These are phyloP conservation scores for Hypsizygus marmoreus DNA, from an alignment of 768 basidiomycete genomes.

Conservation along the genomic window DNA sequence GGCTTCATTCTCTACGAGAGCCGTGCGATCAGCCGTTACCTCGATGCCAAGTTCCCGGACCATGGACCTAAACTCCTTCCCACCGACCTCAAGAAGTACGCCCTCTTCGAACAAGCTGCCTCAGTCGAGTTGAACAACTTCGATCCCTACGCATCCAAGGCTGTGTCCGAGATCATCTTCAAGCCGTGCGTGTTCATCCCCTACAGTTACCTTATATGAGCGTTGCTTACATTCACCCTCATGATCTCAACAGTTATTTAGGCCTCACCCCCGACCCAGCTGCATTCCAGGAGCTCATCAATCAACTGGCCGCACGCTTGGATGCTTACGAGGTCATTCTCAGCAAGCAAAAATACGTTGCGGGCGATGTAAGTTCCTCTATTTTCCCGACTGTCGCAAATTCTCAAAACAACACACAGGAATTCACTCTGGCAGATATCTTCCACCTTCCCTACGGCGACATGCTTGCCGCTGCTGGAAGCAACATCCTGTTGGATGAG, in stretches of 20 bases:
- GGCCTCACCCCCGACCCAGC: conserved; percentile 16
- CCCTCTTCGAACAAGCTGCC: conserved; percentile 39
- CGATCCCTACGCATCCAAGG: conserved; percentile 30
- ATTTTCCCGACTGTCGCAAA: not conserved
- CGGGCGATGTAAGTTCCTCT: conserved; percentile 42
- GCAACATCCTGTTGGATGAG: conserved; percentile 21
- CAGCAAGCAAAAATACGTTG: conserved; percentile 44
- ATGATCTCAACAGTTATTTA: not conserved
- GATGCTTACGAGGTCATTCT: conserved; percentile 48
- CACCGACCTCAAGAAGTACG: conserved; percentile 29
- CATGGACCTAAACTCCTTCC: conserved; percentile 50
- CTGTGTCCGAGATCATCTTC: conserved; percentile 46
- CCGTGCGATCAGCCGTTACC: conserved; percentile 55
- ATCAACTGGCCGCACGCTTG: conserved; percentile 32
- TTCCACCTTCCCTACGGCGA: conserved; percentile 40
- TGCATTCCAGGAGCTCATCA: conserved; percentile 20
- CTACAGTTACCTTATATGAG: not conserved
- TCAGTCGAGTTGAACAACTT: conserved; percentile 51
- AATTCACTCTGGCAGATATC: conserved; percentile 39
- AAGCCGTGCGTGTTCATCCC: conserved; percentile 34
- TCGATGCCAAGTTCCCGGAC: conserved; percentile 46
- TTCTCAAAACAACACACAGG: conserved; percentile 18
- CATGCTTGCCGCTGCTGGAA: conserved; percentile 16
- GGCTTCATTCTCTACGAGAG: conserved; percentile 54
- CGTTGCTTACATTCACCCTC: no score